Evolutionary conservation across 495 filamentous ascomycete genomes (phyloP).

Genomic region (Aspergillus hancockii): DNA sequence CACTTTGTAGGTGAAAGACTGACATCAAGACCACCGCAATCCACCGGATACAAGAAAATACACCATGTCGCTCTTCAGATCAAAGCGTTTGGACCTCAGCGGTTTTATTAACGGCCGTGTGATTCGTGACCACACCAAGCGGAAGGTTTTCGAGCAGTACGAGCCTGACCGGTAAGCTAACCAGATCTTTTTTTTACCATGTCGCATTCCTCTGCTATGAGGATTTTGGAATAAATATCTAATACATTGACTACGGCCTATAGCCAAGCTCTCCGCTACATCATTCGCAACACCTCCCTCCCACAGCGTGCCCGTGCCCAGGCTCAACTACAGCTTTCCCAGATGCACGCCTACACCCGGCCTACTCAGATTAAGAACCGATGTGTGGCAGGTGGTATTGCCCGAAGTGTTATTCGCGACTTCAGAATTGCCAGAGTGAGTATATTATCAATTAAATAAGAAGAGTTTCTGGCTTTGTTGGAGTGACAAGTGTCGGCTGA

Average conservation of each 20-base stretch:
- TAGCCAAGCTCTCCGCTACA: constrained; percentile 94
- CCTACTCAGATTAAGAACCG: constrained; percentile 91
- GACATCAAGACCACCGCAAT: not conserved
- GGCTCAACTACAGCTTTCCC: constrained; percentile 86
- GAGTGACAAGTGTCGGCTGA: not conserved
- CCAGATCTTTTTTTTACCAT: not conserved
- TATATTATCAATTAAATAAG: constrained; percentile 14
- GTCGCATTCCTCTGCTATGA: not conserved
- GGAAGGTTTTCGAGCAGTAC: constrained; percentile 81
- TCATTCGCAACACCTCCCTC: constrained; percentile 88
- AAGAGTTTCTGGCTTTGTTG: not conserved
- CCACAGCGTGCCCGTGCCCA: constrained; percentile 77
- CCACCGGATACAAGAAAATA: constrained; percentile 2
- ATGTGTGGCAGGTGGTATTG: constrained; percentile 85
- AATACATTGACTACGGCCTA: constrained; percentile 8
- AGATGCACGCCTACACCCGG: constrained; percentile 94
- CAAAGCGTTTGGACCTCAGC: constrained; percentile 84
- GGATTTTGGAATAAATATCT: not conserved
- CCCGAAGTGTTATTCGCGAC: constrained; percentile 80
- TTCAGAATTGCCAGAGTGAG: constrained; percentile 90
- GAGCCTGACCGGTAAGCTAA: constrained; percentile 76
- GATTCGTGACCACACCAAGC: constrained; percentile 93
- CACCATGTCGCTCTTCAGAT: constrained; percentile 76
- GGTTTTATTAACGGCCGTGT: constrained; percentile 80
- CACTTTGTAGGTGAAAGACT: too few species aligned